Percentiles rank a stretch among this genome's conserved stretches.
Conservation (phyloP, 768 basidiomycete genomes). For the Leucocoprinus leucothites region DNA sequence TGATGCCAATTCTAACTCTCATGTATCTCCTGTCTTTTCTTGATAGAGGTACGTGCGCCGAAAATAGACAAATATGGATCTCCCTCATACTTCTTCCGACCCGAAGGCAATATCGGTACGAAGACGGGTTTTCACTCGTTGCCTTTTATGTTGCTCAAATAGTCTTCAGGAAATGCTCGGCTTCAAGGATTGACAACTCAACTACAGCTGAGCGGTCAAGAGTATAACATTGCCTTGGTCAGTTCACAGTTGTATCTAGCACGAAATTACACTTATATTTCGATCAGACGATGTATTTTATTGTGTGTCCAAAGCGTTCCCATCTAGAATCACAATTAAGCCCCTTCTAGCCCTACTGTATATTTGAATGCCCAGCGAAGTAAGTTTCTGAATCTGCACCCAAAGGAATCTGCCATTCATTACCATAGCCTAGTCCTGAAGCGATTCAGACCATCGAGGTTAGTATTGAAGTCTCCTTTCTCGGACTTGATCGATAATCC, state of each 20-base stretch:
- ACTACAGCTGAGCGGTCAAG: conserved; percentile 51
- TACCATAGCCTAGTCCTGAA: conserved; percentile 61
- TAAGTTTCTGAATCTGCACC: conserved; percentile 23
- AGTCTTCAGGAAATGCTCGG: conserved; percentile 55
- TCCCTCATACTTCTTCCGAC: not conserved
- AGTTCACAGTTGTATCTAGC: not conserved
- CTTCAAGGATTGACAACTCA: conserved; percentile 59
- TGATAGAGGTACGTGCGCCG: conserved; percentile 47
- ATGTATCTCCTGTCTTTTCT: conserved; percentile 65
- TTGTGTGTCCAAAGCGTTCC: conserved; percentile 37
- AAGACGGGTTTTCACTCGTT: not conserved
- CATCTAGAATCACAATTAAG: not conserved
- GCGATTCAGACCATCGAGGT: conserved; percentile 62
- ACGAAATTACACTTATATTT: conserved; percentile 8
- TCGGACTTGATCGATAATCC: not conserved
- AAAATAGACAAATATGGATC: not conserved
- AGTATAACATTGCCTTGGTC: conserved; percentile 68
- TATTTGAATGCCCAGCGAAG: conserved; percentile 73
- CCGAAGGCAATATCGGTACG: conserved; percentile 55
- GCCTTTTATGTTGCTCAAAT: not conserved
- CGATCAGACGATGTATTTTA: conserved; percentile 64
- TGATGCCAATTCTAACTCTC: conserved; percentile 55
- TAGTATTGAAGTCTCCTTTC: conserved; percentile 10
- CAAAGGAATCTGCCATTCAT: conserved; percentile 13
- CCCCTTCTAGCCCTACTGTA: conserved; percentile 46